Base-by-base conservation (phyloP, 306 rosid genomes). In the Calophaca sinica region DNA sequence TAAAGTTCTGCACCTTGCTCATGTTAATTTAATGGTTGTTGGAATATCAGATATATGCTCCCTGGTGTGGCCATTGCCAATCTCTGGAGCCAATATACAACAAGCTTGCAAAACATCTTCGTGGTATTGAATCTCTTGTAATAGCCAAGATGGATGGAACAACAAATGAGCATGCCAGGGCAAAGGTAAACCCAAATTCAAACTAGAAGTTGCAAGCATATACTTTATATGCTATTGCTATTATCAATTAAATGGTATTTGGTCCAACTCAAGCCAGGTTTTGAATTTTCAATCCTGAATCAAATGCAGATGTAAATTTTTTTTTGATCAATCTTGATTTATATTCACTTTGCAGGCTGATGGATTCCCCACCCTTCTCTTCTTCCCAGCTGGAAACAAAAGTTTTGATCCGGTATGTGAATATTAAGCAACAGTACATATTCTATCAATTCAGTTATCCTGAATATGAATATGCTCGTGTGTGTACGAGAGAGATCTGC, bases 21-120 rank as follows among this genome's bases (percentile, higher is more conserved):
- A 31, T 59, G 41, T 50, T 82, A 64, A 72, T 70, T 15, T 31
- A 46, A 14, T 32, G 48, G 42, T 53, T 59, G 15, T 71, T 59
- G 57, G 61, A 51, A 33, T 76, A 29, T 81, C 83, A 96, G 99
- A 90, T 96, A 32, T 92, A 96, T 87, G 98, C 99, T 79, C 99
- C 99, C 51, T 96, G 99, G 99, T 96, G 99, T 60, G 98, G 98
- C 69, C 99, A 96, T 83, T 96, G 99, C 86, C 96, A 92, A 88
- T 52, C 96, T 60, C 78, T 96, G 78, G 99, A 92, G 81, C 99
- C 99, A 61, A 86, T 87, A 77, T 96, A 89, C 85, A 82, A 88
- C 89, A 96, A 96, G 86, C 97, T 96, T 72, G 99, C 89, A 62
- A 90, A 89, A 82, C 97, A 92, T 81, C 88, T 96, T 73, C 89